Evolutionary conservation across 108 stramenopile genomes (phyloP).

Genomic region (Cyclotella baltica): DNA sequence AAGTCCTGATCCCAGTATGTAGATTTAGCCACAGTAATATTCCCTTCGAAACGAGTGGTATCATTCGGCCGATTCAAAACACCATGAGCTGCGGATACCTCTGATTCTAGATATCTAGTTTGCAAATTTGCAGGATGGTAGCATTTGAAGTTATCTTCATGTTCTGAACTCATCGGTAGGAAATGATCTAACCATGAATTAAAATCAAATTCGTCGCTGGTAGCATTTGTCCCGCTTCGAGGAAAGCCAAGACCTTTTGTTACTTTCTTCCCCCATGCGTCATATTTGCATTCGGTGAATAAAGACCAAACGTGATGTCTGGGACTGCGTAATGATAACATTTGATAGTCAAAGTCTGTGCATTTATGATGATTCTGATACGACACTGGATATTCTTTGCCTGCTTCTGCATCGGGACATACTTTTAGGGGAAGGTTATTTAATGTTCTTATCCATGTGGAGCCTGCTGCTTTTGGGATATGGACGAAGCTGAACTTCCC

Average conservation of each 20-base stretch:
- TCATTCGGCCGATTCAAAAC: background rate
- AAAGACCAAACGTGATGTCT: conserved; percentile 32
- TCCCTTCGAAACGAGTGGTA: conserved; percentile 5
- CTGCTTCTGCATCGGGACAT: conserved; percentile 16
- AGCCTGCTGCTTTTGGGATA: conserved; percentile 24
- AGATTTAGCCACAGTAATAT: conserved; percentile 12
- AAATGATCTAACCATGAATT: conserved; percentile 26
- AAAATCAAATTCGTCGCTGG: conserved; percentile 20
- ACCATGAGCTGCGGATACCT: background rate
- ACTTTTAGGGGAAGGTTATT: background rate
- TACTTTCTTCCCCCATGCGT: conserved; percentile 7
- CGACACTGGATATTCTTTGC: conserved; percentile 8
- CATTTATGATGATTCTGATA: background rate
- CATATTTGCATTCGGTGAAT: conserved; percentile 28
- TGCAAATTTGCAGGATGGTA: conserved; percentile 31
- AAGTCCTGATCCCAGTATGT: conserved; percentile 21
- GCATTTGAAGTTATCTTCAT: conserved; percentile 13
- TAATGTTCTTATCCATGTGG: conserved; percentile 22
- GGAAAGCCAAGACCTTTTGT: conserved; percentile 16
- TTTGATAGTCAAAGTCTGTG: conserved; percentile 9
- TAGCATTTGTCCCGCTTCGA: conserved; percentile 1
- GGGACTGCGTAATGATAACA: conserved; percentile 15
- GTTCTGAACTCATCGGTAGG: background rate
- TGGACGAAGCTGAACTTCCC: conserved; percentile 29
- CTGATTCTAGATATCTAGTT: conserved; percentile 12